Evolutionary conservation across 345 rosid species (phyloP).

Genomic region (Dipteronia dyeriana): DNA sequence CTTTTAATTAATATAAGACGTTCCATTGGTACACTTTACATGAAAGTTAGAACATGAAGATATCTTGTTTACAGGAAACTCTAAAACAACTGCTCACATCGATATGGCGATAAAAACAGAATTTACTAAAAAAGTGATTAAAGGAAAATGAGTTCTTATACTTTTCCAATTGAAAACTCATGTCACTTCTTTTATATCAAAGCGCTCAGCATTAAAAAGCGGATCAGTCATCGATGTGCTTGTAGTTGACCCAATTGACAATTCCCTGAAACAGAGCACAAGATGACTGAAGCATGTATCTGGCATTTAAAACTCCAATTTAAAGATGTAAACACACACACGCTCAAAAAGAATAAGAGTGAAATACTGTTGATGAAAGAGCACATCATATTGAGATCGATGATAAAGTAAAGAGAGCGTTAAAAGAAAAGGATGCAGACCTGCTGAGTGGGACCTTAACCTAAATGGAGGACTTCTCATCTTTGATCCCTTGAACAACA

Average conservation of each 20-base stretch:
- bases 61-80: not conserved
- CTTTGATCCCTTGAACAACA: constrained; percentile 25
- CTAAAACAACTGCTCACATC: not conserved
- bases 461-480: constrained; percentile 40
- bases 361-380: not conserved
- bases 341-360: not conserved
- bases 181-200: not conserved
- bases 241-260: not conserved
- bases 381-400: constrained; percentile 1
- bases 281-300: not conserved
- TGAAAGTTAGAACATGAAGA: not conserved
- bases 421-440: not conserved
- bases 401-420: not conserved
- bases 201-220: not conserved
- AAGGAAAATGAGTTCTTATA: not conserved
- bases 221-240: not conserved
- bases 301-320: constrained; percentile 5
- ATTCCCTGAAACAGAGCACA: constrained; percentile 5
- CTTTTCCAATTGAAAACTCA: not conserved
- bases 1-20: not conserved
- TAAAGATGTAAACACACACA: not conserved
- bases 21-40: not conserved
- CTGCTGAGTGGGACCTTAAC: not conserved
- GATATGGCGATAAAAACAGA: not conserved
- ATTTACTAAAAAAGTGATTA: not conserved